Evolutionary conservation across 176 grass and related monocot genomes (phyloP), one percentile per base, ranked within the genome.

Genomic region (Bromus sterilis): DNA sequence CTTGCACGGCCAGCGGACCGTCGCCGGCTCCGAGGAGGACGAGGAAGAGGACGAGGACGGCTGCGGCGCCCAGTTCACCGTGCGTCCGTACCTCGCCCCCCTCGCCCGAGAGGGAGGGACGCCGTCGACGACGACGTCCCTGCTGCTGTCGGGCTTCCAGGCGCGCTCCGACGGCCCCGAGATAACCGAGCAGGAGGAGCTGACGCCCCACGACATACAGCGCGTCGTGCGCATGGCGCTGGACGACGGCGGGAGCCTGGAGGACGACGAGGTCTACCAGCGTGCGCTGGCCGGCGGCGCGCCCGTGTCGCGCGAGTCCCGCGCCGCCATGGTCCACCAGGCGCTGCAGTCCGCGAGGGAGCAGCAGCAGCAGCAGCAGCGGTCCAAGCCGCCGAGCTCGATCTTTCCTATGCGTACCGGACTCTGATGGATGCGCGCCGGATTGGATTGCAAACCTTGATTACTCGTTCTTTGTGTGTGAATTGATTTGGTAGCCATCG

Each of bases 151-250:
- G 0, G 74, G 65, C 4, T 88, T 78, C 66, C 28, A 44, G 75
- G 13, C 28, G 57, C 43, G 44, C 26, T 53, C 44, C n/a, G 86
- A 88, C 75, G 75, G 75, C 1, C 67, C 86, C 3, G 75, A 79
- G 57, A n/a, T 79, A 6, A 30, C 10, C 7, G 67, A 79, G 7
- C 56, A 79, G 66, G 35, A 57, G 59, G 81, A 75, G 36, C 29
- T 80, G 49, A 89, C 81, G 30, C 1, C 46, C 9, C 18, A 53
- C 7, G 81, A 84, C 76, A 3, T 74, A 3, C 35, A 9, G 0
- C 75, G 35, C 56, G 66, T 78, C 4, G 41, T 83, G 33, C 56
- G 80, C 26, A 46, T 36, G 42, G 35, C 33, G 75, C 7, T 73
- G 29, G 33, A 21, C 32, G 13, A 10, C 33, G 20, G 56, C 6